These are phyloP conservation scores for Tephrocybe sp. DNA, from an alignment of 768 basidiomycete species.

Conservation along the genomic window DNA sequence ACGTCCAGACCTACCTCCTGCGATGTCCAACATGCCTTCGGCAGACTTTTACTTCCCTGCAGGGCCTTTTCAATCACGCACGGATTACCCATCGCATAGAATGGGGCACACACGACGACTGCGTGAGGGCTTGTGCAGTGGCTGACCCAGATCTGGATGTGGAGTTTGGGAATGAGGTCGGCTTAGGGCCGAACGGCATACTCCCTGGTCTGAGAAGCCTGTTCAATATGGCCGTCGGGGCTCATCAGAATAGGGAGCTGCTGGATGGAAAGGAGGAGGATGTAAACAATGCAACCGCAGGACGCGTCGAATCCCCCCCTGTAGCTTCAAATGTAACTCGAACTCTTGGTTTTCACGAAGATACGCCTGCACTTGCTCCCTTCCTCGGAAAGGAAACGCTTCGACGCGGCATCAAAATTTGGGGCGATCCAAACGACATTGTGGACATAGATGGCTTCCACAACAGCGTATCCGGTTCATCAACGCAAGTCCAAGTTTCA, in stretches of 20 bases:
- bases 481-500: background rate
- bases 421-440: conserved; percentile 31
- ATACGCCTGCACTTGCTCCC: conserved; percentile 49
- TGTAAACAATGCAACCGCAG: background rate
- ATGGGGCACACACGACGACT: conserved; percentile 58
- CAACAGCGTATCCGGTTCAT: background rate
- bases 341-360: conserved; percentile 48
- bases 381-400: conserved; percentile 45
- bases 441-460: conserved; percentile 35
- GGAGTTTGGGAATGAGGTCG: conserved; percentile 42
- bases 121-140: conserved; percentile 49
- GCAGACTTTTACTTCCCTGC: conserved; percentile 47
- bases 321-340: conserved; percentile 30
- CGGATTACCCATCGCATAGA: conserved; percentile 47
- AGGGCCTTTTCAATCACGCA: conserved; percentile 56
- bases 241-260: conserved; percentile 6
- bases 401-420: conserved; percentile 42
- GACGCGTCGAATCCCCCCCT: conserved; percentile 2
- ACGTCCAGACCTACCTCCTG: conserved; percentile 34
- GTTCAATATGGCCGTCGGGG: conserved; percentile 49
- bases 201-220: conserved; percentile 48
- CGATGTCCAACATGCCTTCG: conserved; percentile 47
- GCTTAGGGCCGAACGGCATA: conserved; percentile 38
- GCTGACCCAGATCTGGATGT: conserved; percentile 39
- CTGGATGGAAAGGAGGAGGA: background rate